Evolutionary conservation across 768 basidiomycete genomes (phyloP), one percentile per base, ranked within the genome.

Genomic region (Trametes sanguinea): DNA sequence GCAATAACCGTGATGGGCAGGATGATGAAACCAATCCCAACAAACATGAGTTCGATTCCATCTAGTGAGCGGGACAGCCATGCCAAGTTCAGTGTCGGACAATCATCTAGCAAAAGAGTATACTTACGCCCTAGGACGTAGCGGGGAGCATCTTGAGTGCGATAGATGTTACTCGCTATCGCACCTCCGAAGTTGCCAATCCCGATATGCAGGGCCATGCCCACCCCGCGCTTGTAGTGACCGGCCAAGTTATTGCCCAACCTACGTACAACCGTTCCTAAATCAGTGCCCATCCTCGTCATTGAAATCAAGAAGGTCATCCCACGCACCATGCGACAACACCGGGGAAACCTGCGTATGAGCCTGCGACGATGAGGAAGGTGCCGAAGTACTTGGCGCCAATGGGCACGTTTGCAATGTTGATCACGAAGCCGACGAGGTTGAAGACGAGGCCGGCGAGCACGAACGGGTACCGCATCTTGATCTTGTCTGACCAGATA

Each of bases 321-420:
- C 6, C 9, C 11, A 53, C 57, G 16, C 14, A 67, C 88, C 88
- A 90, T n/a, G 85, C 79, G 13, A 87, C 75, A 1, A 86, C 70
- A 7, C 85, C 87, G 10, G 89, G 86, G 67, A 86, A 80, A 0
- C 78, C 76, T 0, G 84, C 79, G 63, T 87, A 90, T 46, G 80
- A 79, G 30, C 89, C 89, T 0, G 79, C 77, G 13, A 90, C 87
- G 39, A 82, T 79, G 60, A 90, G 81, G 77, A 87, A 91, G 0
- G 84, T 88, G 2, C 87, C 89, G 62, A 89, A 87, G 69, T 90
- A 90, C 73, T 90, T 89, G n/a, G 76, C 83, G 0, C 85, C 84
- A 48, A 71, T 70, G 0, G 82, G 65, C 1, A 73, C 83, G 13
- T 78, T 68, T 0, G 85, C 83, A 53, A 90, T 85, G 68, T 88